Conservation (phyloP, 345 rosid species). For the Nephelium lappaceum region DNA sequence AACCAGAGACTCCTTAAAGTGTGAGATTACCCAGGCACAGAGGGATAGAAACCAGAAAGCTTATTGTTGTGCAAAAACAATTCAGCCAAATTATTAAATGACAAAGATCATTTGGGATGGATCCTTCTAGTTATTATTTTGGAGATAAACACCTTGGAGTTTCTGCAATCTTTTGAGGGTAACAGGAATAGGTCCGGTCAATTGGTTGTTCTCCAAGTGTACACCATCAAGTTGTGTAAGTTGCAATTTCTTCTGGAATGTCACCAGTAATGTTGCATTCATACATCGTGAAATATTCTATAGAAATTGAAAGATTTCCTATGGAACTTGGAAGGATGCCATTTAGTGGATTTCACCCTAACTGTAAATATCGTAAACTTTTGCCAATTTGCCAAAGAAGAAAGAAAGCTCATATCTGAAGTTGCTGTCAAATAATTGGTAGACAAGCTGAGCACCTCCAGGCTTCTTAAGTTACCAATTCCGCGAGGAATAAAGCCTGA, state of each 20-base stretch:
- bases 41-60: background rate
- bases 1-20: background rate
- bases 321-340: background rate
- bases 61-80: background rate
- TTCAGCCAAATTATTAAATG: background rate
- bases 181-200: background rate
- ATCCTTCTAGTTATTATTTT: constrained; percentile 1
- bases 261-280: constrained; percentile 8
- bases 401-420: background rate
- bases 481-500: constrained; percentile 5
- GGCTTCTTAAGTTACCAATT: constrained; percentile 8
- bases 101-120: background rate
- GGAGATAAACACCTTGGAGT: background rate
- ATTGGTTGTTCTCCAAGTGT: background rate
- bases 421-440: background rate
- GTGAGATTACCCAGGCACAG: background rate
- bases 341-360: constrained; percentile 6
- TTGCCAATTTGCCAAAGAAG: constrained; percentile 23
- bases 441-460: background rate
- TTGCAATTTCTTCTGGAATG: constrained; percentile 12
- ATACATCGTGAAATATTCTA: background rate
- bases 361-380: background rate
- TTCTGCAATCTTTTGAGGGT: background rate
- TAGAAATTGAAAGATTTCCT: constrained; percentile 8
- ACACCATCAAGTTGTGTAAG: background rate